These are phyloP conservation scores for Ophiostoma sp. DNA, from an alignment of 2,329 filamentous ascomycete species.

Conservation along the genomic window DNA sequence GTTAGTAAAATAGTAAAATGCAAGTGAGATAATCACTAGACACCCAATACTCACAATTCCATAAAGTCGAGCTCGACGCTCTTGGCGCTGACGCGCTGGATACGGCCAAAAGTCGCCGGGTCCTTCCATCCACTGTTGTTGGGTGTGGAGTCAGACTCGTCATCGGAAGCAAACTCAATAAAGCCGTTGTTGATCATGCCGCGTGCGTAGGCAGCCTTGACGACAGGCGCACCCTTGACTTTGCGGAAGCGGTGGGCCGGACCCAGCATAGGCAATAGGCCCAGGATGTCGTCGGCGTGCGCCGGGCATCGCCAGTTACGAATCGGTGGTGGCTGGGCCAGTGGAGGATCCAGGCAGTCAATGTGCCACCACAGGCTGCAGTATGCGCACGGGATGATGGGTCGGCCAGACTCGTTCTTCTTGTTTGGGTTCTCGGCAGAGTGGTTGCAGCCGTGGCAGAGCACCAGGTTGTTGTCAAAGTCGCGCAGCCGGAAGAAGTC, in stretches of 20 bases:
- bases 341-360: slow-evolving; percentile 81
- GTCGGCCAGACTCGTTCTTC: slow-evolving; percentile 38
- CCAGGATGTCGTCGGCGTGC: slow-evolving; percentile 72
- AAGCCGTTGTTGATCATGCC: slow-evolving; percentile 66
- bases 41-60: slow-evolving; percentile 44
- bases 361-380: slow-evolving; percentile 84
- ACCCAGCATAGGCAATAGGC: slow-evolving; percentile 50
- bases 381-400: slow-evolving; percentile 80
- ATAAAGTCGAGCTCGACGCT: slow-evolving; percentile 71
- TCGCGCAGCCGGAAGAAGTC: slow-evolving; percentile 67
- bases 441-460: slow-evolving; percentile 71
- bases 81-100: slow-evolving; percentile 58
- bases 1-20: neutral
- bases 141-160: slow-evolving; percentile 53
- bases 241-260: slow-evolving; percentile 58
- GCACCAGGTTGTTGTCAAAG: slow-evolving; percentile 64
- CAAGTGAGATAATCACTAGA: too few species aligned
- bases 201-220: slow-evolving; percentile 52
- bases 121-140: slow-evolving; percentile 49
- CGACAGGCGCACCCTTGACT: slow-evolving; percentile 48
- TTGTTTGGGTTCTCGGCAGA: slow-evolving; percentile 45
- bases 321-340: slow-evolving; percentile 69
- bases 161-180: slow-evolving; percentile 60
- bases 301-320: slow-evolving; percentile 84
- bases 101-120: slow-evolving; percentile 55